These are phyloP conservation scores for Xylaria polymorpha DNA, from an alignment of 2,329 filamentous ascomycete species.

Conservation along the genomic window DNA sequence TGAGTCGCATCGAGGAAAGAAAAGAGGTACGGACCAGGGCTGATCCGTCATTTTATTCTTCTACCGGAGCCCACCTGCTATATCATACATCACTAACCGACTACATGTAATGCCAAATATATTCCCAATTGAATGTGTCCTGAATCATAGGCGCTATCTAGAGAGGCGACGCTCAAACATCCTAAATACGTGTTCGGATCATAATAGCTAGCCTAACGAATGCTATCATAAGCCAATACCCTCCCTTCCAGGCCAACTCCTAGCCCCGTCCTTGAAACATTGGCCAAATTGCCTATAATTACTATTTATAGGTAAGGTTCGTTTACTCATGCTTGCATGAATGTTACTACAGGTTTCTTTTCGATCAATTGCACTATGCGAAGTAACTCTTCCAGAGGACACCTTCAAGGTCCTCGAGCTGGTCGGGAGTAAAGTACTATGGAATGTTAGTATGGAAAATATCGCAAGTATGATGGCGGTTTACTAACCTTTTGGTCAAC, in stretches of 20 bases:
- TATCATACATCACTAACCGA: slow-evolving; percentile 18
- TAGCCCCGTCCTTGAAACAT: neutral
- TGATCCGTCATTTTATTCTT: slow-evolving; percentile 14
- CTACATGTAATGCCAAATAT: slow-evolving; percentile 23
- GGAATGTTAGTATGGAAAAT: slow-evolving; percentile 45
- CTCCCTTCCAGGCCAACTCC: neutral
- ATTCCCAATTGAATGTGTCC: slow-evolving; percentile 14
- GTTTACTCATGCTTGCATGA: neutral
- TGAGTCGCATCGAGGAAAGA: neutral
- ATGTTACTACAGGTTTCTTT: neutral
- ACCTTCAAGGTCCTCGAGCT: slow-evolving; percentile 93
- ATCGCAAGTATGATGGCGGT: neutral
- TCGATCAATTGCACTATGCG: slow-evolving; percentile 64
- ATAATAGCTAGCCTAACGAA: neutral
- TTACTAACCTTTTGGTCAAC: slow-evolving; percentile 90
- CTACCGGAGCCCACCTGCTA: slow-evolving; percentile 4
- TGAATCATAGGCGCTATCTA: neutral
- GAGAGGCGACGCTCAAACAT: neutral
- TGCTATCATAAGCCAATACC: neutral
- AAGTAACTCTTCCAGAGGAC: slow-evolving; percentile 99
- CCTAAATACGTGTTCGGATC: neutral
- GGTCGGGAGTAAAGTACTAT: slow-evolving; percentile 86
- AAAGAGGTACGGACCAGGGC: neutral
- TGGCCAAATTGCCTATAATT: neutral
- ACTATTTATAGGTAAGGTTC: neutral